phyloP scores from a whole-genome alignment of 163 green algal genomes.

The Volvox carteri region DNA sequence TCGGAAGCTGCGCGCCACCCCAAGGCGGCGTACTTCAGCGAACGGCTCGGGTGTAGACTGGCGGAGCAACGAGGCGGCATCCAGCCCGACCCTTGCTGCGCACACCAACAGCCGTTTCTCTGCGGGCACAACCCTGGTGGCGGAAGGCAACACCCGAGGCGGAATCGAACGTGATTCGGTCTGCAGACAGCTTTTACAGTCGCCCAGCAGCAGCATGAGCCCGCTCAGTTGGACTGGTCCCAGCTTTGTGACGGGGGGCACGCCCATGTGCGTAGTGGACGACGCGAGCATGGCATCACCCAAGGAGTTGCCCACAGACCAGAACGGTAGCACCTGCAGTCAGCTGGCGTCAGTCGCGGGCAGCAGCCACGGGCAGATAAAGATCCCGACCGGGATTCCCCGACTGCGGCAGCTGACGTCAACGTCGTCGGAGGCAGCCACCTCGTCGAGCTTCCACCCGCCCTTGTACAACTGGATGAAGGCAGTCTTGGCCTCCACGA shows the following conservation, averaged over 20 bases:
- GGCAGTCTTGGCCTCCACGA: neutral
- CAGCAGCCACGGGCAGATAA: neutral
- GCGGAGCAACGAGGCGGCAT: neutral
- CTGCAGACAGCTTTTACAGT: slow-evolving; percentile 39
- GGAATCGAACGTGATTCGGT: neutral
- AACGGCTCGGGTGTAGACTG: neutral
- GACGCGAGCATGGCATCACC: slow-evolving; percentile 28
- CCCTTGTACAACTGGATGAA: slow-evolving; percentile 15
- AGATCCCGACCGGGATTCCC: neutral
- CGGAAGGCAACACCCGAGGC: neutral
- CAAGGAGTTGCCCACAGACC: slow-evolving; percentile 34
- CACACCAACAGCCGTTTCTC: no score
- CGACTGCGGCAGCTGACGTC: neutral
- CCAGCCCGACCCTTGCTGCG: neutral
- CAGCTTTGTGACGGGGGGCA: neutral
- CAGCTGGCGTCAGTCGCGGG: neutral
- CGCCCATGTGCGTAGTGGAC: neutral
- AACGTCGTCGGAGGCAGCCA: neutral
- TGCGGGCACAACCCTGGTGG: neutral
- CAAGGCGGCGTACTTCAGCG: neutral
- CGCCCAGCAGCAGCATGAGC: slow-evolving; percentile 1
- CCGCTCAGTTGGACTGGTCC: slow-evolving; percentile 2
- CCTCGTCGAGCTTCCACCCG: neutral
- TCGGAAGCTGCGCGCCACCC: slow-evolving; percentile 10
- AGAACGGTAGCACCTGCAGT: neutral